phyloP scores from a whole-genome alignment of 2,329 filamentous ascomycete species.

The Cryphonectria nitschkei region DNA sequence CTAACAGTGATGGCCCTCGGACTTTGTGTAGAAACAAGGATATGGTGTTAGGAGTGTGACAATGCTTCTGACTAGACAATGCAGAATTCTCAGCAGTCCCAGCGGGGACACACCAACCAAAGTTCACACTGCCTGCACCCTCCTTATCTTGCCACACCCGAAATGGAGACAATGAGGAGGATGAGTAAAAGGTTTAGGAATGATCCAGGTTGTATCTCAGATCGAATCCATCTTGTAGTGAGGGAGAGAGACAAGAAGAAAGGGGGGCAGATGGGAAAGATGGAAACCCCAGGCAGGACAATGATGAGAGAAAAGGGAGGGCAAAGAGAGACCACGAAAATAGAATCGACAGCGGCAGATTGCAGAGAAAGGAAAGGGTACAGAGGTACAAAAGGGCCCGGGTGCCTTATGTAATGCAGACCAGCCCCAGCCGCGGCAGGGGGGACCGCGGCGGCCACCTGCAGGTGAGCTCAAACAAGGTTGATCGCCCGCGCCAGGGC shows the following conservation, averaged over 20 bases:
- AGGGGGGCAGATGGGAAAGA: background rate
- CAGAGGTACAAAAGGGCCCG: conserved; percentile 9
- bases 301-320: background rate
- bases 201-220: no score
- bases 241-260: background rate
- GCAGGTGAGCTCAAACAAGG: conserved; percentile 15
- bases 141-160: background rate
- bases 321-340: background rate
- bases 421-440: conserved; percentile 18
- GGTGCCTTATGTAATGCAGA: conserved; percentile 16
- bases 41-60: conserved; percentile 16
- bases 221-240: background rate
- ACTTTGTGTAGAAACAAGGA: conserved; percentile 7
- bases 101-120: conserved; percentile 14
- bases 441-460: background rate
- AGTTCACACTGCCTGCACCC: background rate
- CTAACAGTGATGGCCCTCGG: background rate
- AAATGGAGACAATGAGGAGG: background rate
- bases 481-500: conserved; percentile 10
- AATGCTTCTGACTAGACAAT: conserved; percentile 4
- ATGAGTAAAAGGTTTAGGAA: no score
- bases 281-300: background rate
- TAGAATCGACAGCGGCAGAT: background rate
- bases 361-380: background rate
- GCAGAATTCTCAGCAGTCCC: conserved; percentile 9